Evolutionary conservation across 176 grass and related monocot genomes (phyloP), one percentile per base, ranked within the genome.

Genomic region (Oropetium thomaeum): DNA sequence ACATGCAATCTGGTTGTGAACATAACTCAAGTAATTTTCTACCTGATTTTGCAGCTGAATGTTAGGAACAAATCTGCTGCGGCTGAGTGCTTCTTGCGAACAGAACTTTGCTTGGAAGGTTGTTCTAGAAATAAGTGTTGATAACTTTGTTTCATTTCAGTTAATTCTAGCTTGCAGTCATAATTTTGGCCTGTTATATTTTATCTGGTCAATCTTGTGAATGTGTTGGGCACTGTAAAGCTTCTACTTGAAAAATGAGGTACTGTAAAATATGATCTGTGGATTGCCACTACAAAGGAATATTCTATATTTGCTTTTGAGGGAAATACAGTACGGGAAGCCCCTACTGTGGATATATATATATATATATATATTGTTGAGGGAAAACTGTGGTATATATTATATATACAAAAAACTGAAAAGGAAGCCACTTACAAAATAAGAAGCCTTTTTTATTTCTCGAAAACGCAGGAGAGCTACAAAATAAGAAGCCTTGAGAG

Each of bases 81-180:
- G 81, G 88, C 87, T 76, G 95, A 98, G 79, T 98, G 95, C 87
- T 98, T 98, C 76, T 81, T 87, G 75, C 88, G 90, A 58, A 98
- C 91, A 0, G 88, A 93, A 67, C 78, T 89, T 73, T 98, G 86
- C 85, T 87, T 98, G 79, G 95, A 98, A 98, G 95, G 91, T 97
- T 85, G 11, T 10, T 45, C 12, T 58, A 40, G 34, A 58, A 62
- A 82, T 47, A 65, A 77, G 3, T 34, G 5, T 54, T 65, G 11
- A 39, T 38, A 26, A 54, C 27, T 71, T 86, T 70, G 19, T 78
- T 72, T 51, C 20, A 30, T 53, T 68, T 70, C 43, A 60, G 27
- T 58, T 69, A n/a, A 6, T 69, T 68, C 20, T 80, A 43, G 33
- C 13, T 80, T 26, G 10, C 70, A 42, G 20, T 58, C 19, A 53